Conservation (phyloP, 306 rosid species). For the Prunus kanzakura region DNA sequence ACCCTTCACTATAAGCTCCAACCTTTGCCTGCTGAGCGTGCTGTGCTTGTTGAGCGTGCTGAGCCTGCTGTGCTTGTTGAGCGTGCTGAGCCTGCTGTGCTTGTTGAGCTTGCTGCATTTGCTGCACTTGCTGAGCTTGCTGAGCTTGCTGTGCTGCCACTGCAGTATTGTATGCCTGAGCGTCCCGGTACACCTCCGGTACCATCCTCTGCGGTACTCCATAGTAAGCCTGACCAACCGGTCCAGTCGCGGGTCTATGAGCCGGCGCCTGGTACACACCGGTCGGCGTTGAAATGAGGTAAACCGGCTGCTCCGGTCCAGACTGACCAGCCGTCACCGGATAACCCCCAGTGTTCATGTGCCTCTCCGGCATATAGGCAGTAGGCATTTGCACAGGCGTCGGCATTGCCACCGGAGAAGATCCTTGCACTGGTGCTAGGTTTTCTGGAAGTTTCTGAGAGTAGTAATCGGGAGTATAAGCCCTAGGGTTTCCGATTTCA, state of each 20-base stretch:
- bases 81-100: conserved; percentile 18
- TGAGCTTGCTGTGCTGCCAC: conserved; percentile 23
- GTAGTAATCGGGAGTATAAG: conserved; percentile 37
- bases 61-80: background rate
- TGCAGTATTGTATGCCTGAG: conserved; percentile 36
- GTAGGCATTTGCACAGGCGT: conserved; percentile 35
- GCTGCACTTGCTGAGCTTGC: background rate
- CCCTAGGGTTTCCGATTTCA: conserved; percentile 40
- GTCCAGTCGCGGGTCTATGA: conserved; percentile 45
- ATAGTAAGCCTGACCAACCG: conserved; percentile 51
- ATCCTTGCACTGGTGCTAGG: conserved; percentile 24
- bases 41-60: conserved; percentile 8
- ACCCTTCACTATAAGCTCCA: conserved; percentile 39
- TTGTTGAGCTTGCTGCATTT: conserved; percentile 14
- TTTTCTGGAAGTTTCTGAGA: conserved; percentile 43
- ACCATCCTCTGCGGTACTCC: conserved; percentile 46
- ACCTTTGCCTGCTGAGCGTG: conserved; percentile 17
- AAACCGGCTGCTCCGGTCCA: conserved; percentile 58
- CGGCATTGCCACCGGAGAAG: conserved; percentile 31
- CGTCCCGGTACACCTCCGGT: conserved; percentile 32
- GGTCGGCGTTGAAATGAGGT: conserved; percentile 48
- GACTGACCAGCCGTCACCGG: conserved; percentile 26
- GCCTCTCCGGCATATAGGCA: conserved; percentile 45
- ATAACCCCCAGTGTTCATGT: conserved; percentile 42
- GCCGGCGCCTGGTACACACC: conserved; percentile 57